Conservation (phyloP, 306 rosid genomes). For the Glycine latifolia region DNA sequence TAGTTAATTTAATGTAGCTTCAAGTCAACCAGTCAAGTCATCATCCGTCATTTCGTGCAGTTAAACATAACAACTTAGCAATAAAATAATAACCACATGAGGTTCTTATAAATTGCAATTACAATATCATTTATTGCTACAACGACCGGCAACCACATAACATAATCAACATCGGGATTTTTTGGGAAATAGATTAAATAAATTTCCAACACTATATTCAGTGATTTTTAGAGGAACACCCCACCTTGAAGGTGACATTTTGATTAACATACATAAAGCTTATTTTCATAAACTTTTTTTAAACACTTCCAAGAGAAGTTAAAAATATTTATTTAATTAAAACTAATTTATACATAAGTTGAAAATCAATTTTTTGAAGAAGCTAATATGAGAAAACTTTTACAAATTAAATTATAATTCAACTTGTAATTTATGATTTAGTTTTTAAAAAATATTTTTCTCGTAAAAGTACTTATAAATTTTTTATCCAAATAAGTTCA, state of each 20-base stretch:
- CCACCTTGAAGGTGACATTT: background rate
- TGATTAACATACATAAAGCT: background rate
- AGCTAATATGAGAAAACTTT: no score
- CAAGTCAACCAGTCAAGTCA: constrained; percentile 17
- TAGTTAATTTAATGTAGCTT: background rate
- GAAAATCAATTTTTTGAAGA: no score
- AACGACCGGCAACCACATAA: constrained; percentile 9
- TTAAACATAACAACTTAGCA: background rate
- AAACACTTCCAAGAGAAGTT: no score
- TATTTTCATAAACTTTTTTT: no score
- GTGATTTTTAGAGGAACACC: background rate
- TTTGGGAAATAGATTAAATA: background rate
- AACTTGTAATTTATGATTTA: no score
- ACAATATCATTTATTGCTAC: constrained; percentile 32
- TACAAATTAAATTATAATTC: no score
- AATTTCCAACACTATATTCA: background rate
- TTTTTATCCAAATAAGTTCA: no score
- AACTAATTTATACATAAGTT: no score
- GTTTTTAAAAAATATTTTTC: no score
- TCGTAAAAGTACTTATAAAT: no score
- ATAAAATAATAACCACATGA: background rate
- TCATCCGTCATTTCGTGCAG: background rate
- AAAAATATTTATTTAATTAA: no score
- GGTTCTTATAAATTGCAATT: constrained; percentile 2
- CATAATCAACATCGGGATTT: background rate